Evolutionary conservation across 306 rosid genomes (phyloP).

Genomic region (Elaeagnus macrophylla): DNA sequence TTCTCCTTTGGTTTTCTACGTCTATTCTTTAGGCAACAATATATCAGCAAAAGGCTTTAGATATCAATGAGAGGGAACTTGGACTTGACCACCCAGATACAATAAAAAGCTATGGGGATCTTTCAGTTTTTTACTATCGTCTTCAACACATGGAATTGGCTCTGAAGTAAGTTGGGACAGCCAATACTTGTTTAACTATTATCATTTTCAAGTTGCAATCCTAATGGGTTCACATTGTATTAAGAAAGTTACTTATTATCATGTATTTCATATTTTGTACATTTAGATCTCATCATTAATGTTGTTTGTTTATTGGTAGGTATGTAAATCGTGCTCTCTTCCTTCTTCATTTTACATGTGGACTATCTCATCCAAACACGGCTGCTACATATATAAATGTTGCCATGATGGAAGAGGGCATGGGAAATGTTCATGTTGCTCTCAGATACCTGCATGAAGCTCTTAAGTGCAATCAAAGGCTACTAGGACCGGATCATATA

Average conservation of each 20-base stretch:
- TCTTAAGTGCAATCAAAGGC: constrained; percentile 89
- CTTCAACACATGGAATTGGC: constrained; percentile 93
- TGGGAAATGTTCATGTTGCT: constrained; percentile 92
- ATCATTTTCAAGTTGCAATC: neutral
- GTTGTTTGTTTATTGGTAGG: constrained; percentile 31
- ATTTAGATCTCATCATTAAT: constrained; percentile 20
- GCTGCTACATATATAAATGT: constrained; percentile 96
- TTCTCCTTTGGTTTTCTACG: neutral
- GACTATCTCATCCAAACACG: constrained; percentile 91
- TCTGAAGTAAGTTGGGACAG: constrained; percentile 56
- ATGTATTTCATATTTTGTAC: neutral
- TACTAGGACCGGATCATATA: constrained; percentile 90
- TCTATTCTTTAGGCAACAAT: constrained; percentile 62
- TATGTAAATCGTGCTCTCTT: constrained; percentile 90
- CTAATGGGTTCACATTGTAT: too few relatives aligned
- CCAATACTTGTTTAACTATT: constrained; percentile 8
- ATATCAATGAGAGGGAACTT: constrained; percentile 89
- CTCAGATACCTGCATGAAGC: constrained; percentile 96
- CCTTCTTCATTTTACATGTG: constrained; percentile 93
- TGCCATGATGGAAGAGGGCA: constrained; percentile 99
- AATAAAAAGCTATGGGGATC: constrained; percentile 98
- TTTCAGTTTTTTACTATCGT: constrained; percentile 91
- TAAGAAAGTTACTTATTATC: too few relatives aligned
- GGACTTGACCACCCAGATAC: constrained; percentile 99
- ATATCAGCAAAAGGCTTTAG: constrained; percentile 93